Evolutionary conservation across 2,329 filamentous ascomycete genomes (phyloP).

Genomic region (Celoporthe dispersa): DNA sequence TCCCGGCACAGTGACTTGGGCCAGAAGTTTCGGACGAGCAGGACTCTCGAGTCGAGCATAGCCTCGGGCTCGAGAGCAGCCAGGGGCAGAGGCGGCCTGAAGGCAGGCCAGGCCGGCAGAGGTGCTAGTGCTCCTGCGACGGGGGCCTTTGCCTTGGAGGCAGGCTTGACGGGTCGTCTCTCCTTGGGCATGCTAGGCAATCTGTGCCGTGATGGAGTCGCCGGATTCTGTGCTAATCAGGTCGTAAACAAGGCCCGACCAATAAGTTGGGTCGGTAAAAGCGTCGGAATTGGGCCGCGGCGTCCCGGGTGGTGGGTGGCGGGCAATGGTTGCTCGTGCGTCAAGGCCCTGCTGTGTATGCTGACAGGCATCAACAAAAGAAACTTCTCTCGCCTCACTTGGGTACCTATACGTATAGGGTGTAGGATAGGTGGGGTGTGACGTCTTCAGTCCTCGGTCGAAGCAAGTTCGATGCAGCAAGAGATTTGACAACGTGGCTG

Average conservation of each 20-base stretch:
- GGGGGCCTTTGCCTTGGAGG: constrained; percentile 27
- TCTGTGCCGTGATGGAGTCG: constrained; percentile 10
- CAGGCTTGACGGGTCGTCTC: constrained; percentile 31
- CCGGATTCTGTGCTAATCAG: background rate
- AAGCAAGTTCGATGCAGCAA: background rate
- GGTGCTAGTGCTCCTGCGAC: constrained; percentile 30
- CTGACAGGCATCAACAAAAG: background rate
- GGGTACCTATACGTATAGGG: background rate
- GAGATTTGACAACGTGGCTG: background rate
- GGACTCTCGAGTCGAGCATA: constrained; percentile 65
- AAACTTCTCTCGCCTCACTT: background rate
- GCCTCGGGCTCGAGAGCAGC: constrained; percentile 65
- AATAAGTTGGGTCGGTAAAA: background rate
- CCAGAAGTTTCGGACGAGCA: constrained; percentile 76
- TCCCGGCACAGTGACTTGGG: constrained; percentile 74
- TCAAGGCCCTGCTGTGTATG: background rate
- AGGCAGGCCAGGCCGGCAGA: constrained; percentile 68
- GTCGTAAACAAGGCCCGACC: background rate
- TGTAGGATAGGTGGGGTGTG: background rate
- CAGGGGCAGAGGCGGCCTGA: constrained; percentile 71
- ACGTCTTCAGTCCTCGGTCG: background rate
- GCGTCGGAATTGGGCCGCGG: background rate
- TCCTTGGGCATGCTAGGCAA: constrained; percentile 21
- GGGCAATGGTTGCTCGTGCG: background rate
- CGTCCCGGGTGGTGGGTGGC: background rate